Evolutionary conservation across 805 yeast species (phyloP), one percentile per base, ranked within the genome.

Genomic region (Kluyveromyces siamensis): DNA sequence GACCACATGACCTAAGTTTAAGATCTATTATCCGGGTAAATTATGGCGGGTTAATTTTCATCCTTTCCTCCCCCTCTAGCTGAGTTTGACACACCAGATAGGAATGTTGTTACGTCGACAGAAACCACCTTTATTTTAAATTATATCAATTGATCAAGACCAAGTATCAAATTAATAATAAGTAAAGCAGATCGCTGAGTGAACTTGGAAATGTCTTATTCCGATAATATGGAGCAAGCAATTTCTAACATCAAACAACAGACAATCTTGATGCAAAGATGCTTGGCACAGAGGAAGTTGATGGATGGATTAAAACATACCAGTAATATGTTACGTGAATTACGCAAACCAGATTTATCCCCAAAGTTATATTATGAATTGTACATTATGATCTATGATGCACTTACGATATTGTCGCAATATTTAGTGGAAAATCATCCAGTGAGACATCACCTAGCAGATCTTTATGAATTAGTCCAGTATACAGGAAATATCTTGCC

Each of bases 301-400:
- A 82, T 91, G 80, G 95, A 84, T 61, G 96, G 96, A 1, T 68
- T 93, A 50, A 87, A 88, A 58, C 93, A 89, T 62, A 87, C 95
- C 35, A 80, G 95, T 33, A 79, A 83, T 27, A 80, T 89, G 70
- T 72, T 93, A 48, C 80, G 82, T 35, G 97, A 90, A 67, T 70
- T 91, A 47, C 74, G 97, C 48, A 84, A 91, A 3, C 79, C 83
- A 45, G 52, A 73, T 43, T 71, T 88, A 50, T 75, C 87, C 2
- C 97, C 99, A 0, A 89, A 89, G 62, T 90, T 87, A 65, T 93
- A 93, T 73, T 93, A 93, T 65, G 98, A 90, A 66, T 69, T 93
- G 41, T 93, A 91, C 69, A 84, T 86, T 53, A 72, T 84, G 43
- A 83, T 85, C 2, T 90, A 82, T 59, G 98, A 93, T 66, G 84